These are phyloP conservation scores for Lactarius trivialis DNA, from an alignment of 768 basidiomycete genomes.

Conservation along the genomic window DNA sequence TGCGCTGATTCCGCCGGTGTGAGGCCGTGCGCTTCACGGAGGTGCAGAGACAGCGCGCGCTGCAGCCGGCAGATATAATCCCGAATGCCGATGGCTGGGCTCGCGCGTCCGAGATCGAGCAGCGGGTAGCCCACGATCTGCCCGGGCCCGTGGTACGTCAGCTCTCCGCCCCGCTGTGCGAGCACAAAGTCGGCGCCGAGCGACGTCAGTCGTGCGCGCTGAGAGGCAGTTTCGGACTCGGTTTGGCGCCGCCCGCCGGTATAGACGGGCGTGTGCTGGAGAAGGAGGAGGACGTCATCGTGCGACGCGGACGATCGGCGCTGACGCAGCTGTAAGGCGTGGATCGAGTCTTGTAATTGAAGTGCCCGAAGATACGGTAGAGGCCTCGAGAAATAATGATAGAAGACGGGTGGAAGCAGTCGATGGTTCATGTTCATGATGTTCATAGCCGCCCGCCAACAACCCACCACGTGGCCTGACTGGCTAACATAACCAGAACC, in stretches of 20 bases:
- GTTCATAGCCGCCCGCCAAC: not conserved
- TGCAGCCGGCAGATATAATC: slow-evolving; percentile 86
- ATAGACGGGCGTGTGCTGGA: slow-evolving; percentile 92
- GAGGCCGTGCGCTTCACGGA: slow-evolving; percentile 55
- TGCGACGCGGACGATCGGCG: slow-evolving; percentile 38
- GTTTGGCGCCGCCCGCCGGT: slow-evolving; percentile 89
- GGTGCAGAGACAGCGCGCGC: slow-evolving; percentile 55
- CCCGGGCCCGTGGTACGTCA: slow-evolving; percentile 96
- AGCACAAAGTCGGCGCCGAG: slow-evolving; percentile 86
- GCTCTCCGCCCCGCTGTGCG: slow-evolving; percentile 82
- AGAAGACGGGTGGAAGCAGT: slow-evolving; percentile 55
- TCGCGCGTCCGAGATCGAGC: slow-evolving; percentile 76
- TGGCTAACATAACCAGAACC: not conserved
- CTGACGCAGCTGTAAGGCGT: slow-evolving; percentile 54
- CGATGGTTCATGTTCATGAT: not conserved
- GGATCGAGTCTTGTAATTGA: slow-evolving; percentile 62
- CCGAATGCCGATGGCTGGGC: slow-evolving; percentile 63
- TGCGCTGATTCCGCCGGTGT: slow-evolving; percentile 57
- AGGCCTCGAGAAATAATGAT: slow-evolving; percentile 72
- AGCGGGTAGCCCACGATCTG: slow-evolving; percentile 96
- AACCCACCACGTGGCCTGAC: not conserved
- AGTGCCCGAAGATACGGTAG: slow-evolving; percentile 69
- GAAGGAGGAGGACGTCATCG: slow-evolving; percentile 63
- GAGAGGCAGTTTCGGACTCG: slow-evolving; percentile 48
- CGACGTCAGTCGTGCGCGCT: slow-evolving; percentile 56